A percentile compares a stretch with the other conserved stretches of the same genome.
Evolutionary conservation across 2,329 filamentous ascomycete species (phyloP).

Genomic region (Penicillium sp.): DNA sequence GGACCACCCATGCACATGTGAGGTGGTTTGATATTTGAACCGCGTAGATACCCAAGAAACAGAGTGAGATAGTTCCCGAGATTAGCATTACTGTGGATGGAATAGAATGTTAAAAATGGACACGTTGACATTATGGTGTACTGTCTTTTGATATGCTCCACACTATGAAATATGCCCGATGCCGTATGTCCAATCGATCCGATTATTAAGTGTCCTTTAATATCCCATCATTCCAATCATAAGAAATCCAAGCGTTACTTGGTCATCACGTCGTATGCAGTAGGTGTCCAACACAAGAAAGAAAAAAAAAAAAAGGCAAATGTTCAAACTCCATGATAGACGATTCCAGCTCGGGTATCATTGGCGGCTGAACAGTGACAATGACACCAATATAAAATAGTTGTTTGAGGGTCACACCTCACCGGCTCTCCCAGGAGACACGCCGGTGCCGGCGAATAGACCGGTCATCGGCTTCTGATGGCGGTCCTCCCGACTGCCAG

Average conservation of each 20-base stretch:
- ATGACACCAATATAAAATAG: background rate
- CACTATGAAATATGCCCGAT: slow-evolving; percentile 1
- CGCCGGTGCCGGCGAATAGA: slow-evolving; percentile 23
- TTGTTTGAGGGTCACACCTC: background rate
- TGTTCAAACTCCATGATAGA: background rate
- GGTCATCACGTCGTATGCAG: slow-evolving; percentile 19
- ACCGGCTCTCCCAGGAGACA: slow-evolving; percentile 31
- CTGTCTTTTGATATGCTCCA: background rate
- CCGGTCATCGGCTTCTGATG: slow-evolving; percentile 21
- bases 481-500: slow-evolving; percentile 27
- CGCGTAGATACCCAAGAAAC: too few species aligned
- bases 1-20: too few species aligned
- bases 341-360: slow-evolving; percentile 18
- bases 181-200: slow-evolving; percentile 2
- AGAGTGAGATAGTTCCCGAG: too few species aligned
- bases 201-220: slow-evolving; percentile 16
- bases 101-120: background rate
- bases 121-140: background rate
- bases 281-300: background rate
- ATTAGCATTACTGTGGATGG: too few species aligned
- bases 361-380: background rate
- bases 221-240: slow-evolving; percentile 10
- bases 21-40: too few species aligned
- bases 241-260: background rate
- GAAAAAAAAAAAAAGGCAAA: background rate